These are phyloP conservation scores for Terana coerulea DNA, from an alignment of 768 basidiomycete species.

Conservation along the genomic window DNA sequence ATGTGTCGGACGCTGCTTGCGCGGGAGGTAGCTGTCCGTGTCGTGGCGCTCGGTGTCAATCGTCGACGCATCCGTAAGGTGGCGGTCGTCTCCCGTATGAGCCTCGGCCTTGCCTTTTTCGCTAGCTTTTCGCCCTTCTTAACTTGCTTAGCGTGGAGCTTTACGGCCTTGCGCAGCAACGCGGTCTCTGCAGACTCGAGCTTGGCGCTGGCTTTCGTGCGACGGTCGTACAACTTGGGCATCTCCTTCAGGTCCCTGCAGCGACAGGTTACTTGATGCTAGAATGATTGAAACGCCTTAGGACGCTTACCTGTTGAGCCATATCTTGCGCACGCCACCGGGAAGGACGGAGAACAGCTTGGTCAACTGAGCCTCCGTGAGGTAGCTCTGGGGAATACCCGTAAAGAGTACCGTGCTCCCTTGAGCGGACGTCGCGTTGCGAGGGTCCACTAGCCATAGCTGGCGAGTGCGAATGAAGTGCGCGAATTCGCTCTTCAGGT, in stretches of 20 bases:
- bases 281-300: background rate
- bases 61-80: slow-evolving; percentile 22
- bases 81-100: slow-evolving; percentile 17
- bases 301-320: slow-evolving; percentile 72
- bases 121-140: slow-evolving; percentile 32
- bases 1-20: slow-evolving; percentile 74
- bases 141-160: slow-evolving; percentile 52
- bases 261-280: background rate
- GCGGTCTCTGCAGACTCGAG: slow-evolving; percentile 81
- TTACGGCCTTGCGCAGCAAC: slow-evolving; percentile 67
- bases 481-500: slow-evolving; percentile 51
- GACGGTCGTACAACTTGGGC: slow-evolving; percentile 72
- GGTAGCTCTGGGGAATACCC: slow-evolving; percentile 73
- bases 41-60: slow-evolving; percentile 27
- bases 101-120: background rate
- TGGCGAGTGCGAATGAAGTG: slow-evolving; percentile 78
- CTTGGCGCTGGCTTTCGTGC: slow-evolving; percentile 63
- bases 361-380: slow-evolving; percentile 44
- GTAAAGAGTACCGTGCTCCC: slow-evolving; percentile 87
- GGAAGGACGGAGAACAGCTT: slow-evolving; percentile 74
- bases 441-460: slow-evolving; percentile 65
- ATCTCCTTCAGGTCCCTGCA: slow-evolving; percentile 75
- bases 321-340: slow-evolving; percentile 85
- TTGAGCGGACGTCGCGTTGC: slow-evolving; percentile 72
- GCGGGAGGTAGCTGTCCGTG: slow-evolving; percentile 52